These are phyloP conservation scores for Paecilomyces variotii DNA, from an alignment of 2,329 filamentous ascomycete genomes.

Conservation along the genomic window DNA sequence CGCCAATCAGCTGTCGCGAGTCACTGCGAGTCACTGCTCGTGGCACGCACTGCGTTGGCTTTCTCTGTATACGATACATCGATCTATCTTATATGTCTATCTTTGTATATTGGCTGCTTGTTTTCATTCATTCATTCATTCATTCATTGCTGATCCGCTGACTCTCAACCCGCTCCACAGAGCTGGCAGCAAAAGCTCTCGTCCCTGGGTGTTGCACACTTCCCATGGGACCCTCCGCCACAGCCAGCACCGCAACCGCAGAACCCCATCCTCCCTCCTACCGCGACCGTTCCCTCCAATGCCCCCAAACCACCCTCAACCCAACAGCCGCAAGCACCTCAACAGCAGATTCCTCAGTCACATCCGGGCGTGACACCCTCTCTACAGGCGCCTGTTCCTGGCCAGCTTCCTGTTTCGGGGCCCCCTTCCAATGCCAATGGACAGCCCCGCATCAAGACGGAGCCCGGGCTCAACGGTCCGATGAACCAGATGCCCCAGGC, in stretches of 20 bases:
- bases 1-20: slow-evolving; percentile 11
- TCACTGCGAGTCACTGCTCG: not conserved
- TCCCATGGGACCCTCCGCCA: slow-evolving; percentile 91
- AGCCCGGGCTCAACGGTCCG: slow-evolving; percentile 38
- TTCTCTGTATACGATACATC: not conserved
- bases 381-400: slow-evolving; percentile 13
- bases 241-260: slow-evolving; percentile 45
- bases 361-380: slow-evolving; percentile 20
- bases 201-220: slow-evolving; percentile 72
- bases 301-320: slow-evolving; percentile 29
- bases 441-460: slow-evolving; percentile 44
- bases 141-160: not conserved
- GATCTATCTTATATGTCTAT: not conserved
- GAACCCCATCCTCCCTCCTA: slow-evolving; percentile 30
- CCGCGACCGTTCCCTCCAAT: slow-evolving; percentile 37
- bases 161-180: slow-evolving; percentile 39
- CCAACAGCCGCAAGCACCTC: slow-evolving; percentile 29
- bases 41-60: not conserved
- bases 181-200: slow-evolving; percentile 92
- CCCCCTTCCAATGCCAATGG: slow-evolving; percentile 18
- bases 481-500: slow-evolving; percentile 26
- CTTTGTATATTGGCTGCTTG: slow-evolving; percentile 1
- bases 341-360: slow-evolving; percentile 26
- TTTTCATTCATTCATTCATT: not conserved
- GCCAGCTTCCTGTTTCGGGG: slow-evolving; percentile 5